A percentile compares a stretch with the other conserved stretches of the same genome.
phyloP scores from a whole-genome alignment of 2,329 filamentous ascomycete genomes.

The Diaporthe aspalathi region DNA sequence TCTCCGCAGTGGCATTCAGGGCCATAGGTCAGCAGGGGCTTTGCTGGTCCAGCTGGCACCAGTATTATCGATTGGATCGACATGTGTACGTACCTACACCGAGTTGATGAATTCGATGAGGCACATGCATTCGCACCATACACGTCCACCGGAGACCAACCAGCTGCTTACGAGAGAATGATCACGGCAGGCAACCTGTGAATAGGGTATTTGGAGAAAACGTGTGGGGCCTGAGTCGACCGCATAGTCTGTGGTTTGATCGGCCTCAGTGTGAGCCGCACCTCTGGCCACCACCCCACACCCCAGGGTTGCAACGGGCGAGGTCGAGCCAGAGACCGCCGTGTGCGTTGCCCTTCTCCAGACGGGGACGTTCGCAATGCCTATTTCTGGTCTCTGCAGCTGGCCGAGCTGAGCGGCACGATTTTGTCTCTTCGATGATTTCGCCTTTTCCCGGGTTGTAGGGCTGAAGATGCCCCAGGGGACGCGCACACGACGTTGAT shows the following conservation, averaged over 20 bases:
- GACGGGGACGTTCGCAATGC: neutral
- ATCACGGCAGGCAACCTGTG: slow-evolving; percentile 4
- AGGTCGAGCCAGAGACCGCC: neutral
- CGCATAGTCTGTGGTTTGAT: slow-evolving; percentile 18
- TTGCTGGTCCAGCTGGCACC: neutral
- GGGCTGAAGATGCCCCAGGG: slow-evolving; percentile 14
- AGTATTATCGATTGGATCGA: slow-evolving; percentile 5
- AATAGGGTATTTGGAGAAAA: neutral
- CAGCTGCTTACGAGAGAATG: slow-evolving; percentile 17
- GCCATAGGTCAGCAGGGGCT: slow-evolving; percentile 13
- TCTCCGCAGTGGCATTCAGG: neutral
- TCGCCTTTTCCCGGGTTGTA: neutral
- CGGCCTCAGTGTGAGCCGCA: neutral
- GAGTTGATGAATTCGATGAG: neutral
- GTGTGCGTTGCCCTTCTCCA: neutral
- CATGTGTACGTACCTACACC: neutral
- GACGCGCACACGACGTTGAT: neutral
- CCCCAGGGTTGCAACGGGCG: neutral
- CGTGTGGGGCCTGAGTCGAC: neutral
- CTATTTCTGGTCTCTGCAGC: neutral
- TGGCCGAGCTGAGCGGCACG: neutral
- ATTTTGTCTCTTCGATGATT: neutral
- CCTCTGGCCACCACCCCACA: neutral
- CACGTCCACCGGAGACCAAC: neutral
- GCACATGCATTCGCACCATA: neutral